phyloP scores from a whole-genome alignment of 2,329 filamentous ascomycete genomes.

The Aspergillus clavatus region DNA sequence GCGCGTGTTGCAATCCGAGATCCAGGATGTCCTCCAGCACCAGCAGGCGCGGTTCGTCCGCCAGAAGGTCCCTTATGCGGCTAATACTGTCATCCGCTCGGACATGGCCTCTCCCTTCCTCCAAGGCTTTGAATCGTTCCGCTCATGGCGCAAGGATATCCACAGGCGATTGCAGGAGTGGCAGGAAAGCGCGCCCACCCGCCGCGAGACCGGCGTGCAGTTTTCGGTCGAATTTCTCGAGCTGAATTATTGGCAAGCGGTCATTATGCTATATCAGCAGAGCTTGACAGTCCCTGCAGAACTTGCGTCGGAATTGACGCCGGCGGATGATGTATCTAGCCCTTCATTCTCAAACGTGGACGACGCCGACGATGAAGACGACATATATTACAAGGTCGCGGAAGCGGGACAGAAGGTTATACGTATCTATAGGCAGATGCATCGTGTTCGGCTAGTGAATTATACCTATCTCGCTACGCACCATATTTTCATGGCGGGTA shows the following conservation, averaged over 20 bases:
- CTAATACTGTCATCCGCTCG: conserved; percentile 70
- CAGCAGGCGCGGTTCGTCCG: conserved; percentile 80
- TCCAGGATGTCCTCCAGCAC: conserved; percentile 87
- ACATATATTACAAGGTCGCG: conserved; percentile 89
- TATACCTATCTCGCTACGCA: conserved; percentile 95
- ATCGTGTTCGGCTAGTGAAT: conserved; percentile 83
- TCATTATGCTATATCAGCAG: conserved; percentile 93
- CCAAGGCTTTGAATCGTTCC: conserved; percentile 75
- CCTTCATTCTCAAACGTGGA: conserved; percentile 46
- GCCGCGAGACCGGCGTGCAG: conserved; percentile 74
- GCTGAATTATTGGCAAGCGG: conserved; percentile 95
- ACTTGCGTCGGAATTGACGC: conserved; percentile 70
- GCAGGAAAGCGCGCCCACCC: conserved; percentile 76
- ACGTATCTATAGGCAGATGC: conserved; percentile 82
- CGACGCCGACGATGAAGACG: conserved; percentile 68
- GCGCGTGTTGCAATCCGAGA: conserved; percentile 85
- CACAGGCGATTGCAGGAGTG: conserved; percentile 78
- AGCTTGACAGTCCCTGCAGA: conserved; percentile 80
- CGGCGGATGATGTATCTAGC: conserved; percentile 55
- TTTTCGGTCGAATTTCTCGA: conserved; percentile 89
- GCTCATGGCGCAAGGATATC: conserved; percentile 82
- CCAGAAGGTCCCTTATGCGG: conserved; percentile 57
- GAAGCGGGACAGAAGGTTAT: conserved; percentile 92
- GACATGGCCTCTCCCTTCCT: conserved; percentile 81
- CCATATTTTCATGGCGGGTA: conserved; percentile 94